Evolutionary conservation across 331 rosid genomes (phyloP), one percentile per base, ranked within the genome.

Genomic region (Spiraea crenata): DNA sequence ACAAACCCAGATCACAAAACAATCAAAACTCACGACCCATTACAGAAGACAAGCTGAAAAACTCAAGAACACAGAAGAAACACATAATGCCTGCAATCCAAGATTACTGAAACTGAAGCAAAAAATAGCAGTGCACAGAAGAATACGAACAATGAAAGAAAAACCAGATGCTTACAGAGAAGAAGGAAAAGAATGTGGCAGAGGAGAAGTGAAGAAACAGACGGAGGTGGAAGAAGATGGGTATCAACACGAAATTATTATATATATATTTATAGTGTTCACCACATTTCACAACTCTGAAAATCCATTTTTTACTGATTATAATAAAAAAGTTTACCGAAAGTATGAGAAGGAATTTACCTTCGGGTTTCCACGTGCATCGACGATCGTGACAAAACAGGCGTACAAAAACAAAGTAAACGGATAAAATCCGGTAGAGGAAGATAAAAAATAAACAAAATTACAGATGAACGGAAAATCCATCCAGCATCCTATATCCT

Each of bases 1-100:
- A 54, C 55, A 80, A n/a, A 71, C 77, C 81, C 85, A 83, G 90
- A 86, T 86, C 88, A 85, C 77, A 71, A 71, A 83, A 77, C 71
- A 75, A 69, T 68, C 64, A 58, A n/a, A 81, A 78, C 71, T 78
- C 59, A 55, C 74, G 77, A 40, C 74, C 71, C 79, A 71, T 63
- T 39, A 48, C 69, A 69, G 80, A 70, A 71, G 45, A 14, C 79
- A 78, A 68, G 38, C 20, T 46, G n/a, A 58, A 78, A 71, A 74
- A 17, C 9, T 55, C 17, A 82, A 66, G 34, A 61, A 6, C 59
- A 69, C 10, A 52, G 75, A 67, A 65, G 77, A 63, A 52, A 72
- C 37, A 63, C 42, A 65, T 25, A 77, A 80, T 69, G 84, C 72
- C 83, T 70, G 79, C 82, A 82, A 76, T 40, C 51, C 16, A 68